A percentile compares a stretch with the other conserved stretches of the same genome.
These are phyloP conservation scores for Tylopilus sp. DNA, from an alignment of 1,284 basidiomycete genomes.

Conservation along the genomic window DNA sequence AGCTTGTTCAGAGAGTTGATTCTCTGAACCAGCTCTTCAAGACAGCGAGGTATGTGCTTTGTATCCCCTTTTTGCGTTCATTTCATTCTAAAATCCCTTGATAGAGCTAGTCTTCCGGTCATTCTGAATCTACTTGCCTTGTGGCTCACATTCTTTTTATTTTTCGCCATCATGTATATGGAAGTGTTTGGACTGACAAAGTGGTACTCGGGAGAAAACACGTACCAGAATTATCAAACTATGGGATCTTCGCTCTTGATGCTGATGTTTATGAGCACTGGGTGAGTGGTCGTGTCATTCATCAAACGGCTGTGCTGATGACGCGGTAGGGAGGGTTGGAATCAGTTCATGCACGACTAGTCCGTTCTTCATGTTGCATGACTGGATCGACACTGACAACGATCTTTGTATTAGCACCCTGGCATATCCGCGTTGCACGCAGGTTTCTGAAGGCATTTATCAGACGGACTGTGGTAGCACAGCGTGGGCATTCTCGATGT, in stretches of 20 bases:
- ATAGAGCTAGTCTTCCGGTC: slow-evolving; percentile 87
- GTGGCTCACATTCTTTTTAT: slow-evolving; percentile 94
- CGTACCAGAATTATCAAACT: slow-evolving; percentile 85
- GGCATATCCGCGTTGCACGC: slow-evolving; percentile 86
- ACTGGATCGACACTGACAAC: slow-evolving; percentile 12
- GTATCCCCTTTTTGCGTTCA: slow-evolving; percentile 6
- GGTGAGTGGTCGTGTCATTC: slow-evolving; percentile 54
- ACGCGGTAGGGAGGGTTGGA: slow-evolving; percentile 86
- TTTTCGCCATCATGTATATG: slow-evolving; percentile 91
- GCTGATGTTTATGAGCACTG: slow-evolving; percentile 83
- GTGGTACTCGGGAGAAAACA: slow-evolving; percentile 80
- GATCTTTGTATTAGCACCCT: slow-evolving; percentile 62
- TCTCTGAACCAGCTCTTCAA: slow-evolving; percentile 97
- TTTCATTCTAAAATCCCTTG: slow-evolving; percentile 5
- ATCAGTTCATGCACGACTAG: slow-evolving; percentile 97
- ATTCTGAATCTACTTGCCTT: slow-evolving; percentile 90
- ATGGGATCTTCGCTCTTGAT: slow-evolving; percentile 89
- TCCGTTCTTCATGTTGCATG: slow-evolving; percentile 51
- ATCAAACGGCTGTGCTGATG: slow-evolving; percentile 15
- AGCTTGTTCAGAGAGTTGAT: slow-evolving; percentile 92
- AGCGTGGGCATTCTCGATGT: slow-evolving; percentile 39
- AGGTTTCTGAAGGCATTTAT: slow-evolving; percentile 51
- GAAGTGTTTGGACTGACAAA: slow-evolving; percentile 97
- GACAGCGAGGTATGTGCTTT: slow-evolving; percentile 83
- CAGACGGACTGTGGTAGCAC: slow-evolving; percentile 68